A percentile compares a stretch with the other conserved stretches of the same genome.
Evolutionary conservation across 73 alveolate genomes (phyloP).

Genomic region (Paramecium sexaurelia): DNA sequence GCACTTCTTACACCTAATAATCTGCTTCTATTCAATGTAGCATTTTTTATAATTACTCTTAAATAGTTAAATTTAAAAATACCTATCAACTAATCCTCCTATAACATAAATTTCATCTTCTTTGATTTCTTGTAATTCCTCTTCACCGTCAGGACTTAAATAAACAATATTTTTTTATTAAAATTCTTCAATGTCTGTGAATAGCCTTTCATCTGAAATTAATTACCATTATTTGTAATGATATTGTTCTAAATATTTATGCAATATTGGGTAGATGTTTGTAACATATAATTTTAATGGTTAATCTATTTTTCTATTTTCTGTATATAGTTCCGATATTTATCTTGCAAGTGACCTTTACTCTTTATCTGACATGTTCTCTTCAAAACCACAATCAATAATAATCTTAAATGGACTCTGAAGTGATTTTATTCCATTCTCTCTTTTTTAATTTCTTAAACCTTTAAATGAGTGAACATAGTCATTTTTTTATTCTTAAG

Average conservation of each 20-base stretch:
- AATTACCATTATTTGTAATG: constrained; percentile 22
- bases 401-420: not conserved
- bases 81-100: constrained; percentile 61
- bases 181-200: constrained; percentile 36
- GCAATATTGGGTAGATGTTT: not conserved
- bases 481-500: constrained; percentile 9
- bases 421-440: not conserved
- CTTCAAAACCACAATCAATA: constrained; percentile 54
- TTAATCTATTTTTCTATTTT: not conserved
- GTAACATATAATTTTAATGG: constrained; percentile 21
- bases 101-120: constrained; percentile 52
- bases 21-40: constrained; percentile 6
- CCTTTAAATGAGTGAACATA: not conserved
- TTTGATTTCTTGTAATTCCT: constrained; percentile 21
- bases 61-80: not conserved
- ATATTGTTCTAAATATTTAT: not conserved
- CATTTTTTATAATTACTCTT: constrained; percentile 39
- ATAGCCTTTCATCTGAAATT: not conserved
- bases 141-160: constrained; percentile 50
- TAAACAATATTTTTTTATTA: not conserved
- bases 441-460: not conserved
- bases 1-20: not conserved
- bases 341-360: constrained; percentile 44
- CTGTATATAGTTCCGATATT: not conserved
- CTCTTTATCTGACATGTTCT: not conserved